phyloP scores from a whole-genome alignment of 345 rosid genomes.

The Rubroshorea leprosula region DNA sequence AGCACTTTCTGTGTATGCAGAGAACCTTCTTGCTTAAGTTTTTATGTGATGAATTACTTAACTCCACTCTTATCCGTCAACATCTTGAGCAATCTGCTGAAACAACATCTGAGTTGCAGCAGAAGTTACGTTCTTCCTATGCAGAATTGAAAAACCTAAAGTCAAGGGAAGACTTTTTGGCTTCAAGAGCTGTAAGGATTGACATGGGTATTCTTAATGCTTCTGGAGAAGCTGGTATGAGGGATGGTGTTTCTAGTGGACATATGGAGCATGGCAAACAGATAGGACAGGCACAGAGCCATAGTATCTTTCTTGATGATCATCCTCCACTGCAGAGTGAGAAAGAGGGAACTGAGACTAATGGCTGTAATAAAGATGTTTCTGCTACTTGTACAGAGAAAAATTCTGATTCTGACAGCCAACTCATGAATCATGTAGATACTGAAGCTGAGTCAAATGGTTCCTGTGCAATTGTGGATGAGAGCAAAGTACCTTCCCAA shows the following conservation, averaged over 20 bases:
- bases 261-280: constrained; percentile 16
- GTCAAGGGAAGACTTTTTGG: constrained; percentile 60
- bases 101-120: constrained; percentile 68
- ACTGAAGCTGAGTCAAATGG: constrained; percentile 26
- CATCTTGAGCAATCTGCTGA: constrained; percentile 92
- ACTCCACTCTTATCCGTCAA: constrained; percentile 70
- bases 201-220: constrained; percentile 33
- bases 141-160: constrained; percentile 66
- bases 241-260: constrained; percentile 29
- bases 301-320: constrained; percentile 25
- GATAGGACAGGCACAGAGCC: constrained; percentile 16
- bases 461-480: constrained; percentile 19
- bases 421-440: constrained; percentile 19
- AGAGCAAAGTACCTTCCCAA: constrained; percentile 27
- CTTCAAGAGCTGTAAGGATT: constrained; percentile 49
- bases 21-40: constrained; percentile 72
- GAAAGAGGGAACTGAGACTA: constrained; percentile 24
- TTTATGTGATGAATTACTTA: constrained; percentile 86
- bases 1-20: constrained; percentile 42
- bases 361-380: constrained; percentile 22
- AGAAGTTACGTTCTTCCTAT: constrained; percentile 67
- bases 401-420: constrained; percentile 14
- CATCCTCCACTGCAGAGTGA: constrained; percentile 24
- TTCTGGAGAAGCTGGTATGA: constrained; percentile 31
- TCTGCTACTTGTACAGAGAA: constrained; percentile 28